A percentile compares a stretch with the other conserved stretches of the same genome.
phyloP scores from a whole-genome alignment of 371 early-diverging fungal species.

The Rhizomucor pusillus region DNA sequence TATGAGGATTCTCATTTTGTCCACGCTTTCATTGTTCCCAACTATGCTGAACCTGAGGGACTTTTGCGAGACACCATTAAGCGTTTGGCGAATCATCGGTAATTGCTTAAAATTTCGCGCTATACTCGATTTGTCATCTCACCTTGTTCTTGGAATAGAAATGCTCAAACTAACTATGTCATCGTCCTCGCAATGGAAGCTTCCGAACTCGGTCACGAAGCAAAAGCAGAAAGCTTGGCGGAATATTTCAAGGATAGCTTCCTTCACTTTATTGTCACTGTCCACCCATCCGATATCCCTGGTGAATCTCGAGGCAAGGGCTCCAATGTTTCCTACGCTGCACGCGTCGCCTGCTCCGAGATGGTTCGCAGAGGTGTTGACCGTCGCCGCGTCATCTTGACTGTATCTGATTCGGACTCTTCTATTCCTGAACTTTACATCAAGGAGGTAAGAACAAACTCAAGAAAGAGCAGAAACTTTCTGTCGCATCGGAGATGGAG shows the following conservation, averaged over 20 bases:
- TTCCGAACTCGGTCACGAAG: slow-evolving; percentile 53
- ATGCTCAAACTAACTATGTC: slow-evolving; percentile 44
- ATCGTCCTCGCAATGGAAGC: slow-evolving; percentile 79
- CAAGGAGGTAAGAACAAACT: too few relatives aligned
- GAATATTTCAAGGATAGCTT: slow-evolving; percentile 48
- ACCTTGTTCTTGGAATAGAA: slow-evolving; percentile 20
- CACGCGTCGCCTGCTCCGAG: slow-evolving; percentile 33
- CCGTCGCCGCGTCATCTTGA: slow-evolving; percentile 55
- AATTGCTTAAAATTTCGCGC: slow-evolving; percentile 16
- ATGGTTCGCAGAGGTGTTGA: slow-evolving; percentile 33
- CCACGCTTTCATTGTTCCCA: slow-evolving; percentile 64
- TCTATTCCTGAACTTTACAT: slow-evolving; percentile 46
- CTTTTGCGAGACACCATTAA: slow-evolving; percentile 43
- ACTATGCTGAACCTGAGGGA: slow-evolving; percentile 57
- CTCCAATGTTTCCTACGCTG: slow-evolving; percentile 74
- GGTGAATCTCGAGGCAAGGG: slow-evolving; percentile 80
- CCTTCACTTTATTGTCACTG: slow-evolving; percentile 55
- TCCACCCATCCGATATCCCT: slow-evolving; percentile 65
- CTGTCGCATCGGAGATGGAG: too few relatives aligned
- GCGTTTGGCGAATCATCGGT: slow-evolving; percentile 41
- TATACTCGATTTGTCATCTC: neutral
- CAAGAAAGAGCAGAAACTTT: too few relatives aligned
- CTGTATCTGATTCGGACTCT: slow-evolving; percentile 49
- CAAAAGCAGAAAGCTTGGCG: slow-evolving; percentile 58
- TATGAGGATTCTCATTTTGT: slow-evolving; percentile 24